Evolutionary conservation across 805 yeast species (phyloP), one percentile per base, ranked within the genome.

Genomic region (Starmera pachycereana): DNA sequence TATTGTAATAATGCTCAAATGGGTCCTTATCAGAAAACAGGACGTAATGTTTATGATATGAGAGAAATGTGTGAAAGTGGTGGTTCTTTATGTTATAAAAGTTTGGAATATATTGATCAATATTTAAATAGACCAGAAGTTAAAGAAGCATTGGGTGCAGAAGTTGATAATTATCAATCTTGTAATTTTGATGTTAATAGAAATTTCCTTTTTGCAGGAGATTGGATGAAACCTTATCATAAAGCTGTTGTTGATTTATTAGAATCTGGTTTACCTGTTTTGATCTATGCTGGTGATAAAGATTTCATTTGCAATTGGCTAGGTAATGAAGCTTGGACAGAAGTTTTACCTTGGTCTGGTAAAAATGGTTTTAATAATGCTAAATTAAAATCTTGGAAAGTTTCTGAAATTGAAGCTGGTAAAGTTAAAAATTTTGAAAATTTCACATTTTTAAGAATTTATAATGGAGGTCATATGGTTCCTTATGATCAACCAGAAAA

Each of bases 281-380:
- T 90, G 58, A 72, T 90, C 46, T 90, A 89, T 53, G 96, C 96
- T 12, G 97, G 97, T 57, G 96, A 89, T 66, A 86, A 87, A 65
- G 97, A 89, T 63, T 89, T 80, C 63, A 89, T 89, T 57, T 89
- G 97, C 67, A 89, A 90, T 68, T 89, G 96, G 96, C 72, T 90
- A 55, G 97, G 97, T 48, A 88, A 88, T 61, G 75, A 78, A 55
- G 92, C 82, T 12, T 85, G 96, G 95, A 69, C 90, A 31, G 70
- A 83, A 56, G 74, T 65, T 37, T 70, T 87, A 40, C 83, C 82
- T 53, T 83, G 86, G 84, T 60, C 69, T 25, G 74, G 74, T 32
- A 62, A 69, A 34, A 71, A 71, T 29, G 73, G 69, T 41, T 84
- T 77, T 58, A 66, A 65, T 49, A 52, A 61, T 29, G 69, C 66